These are phyloP conservation scores for Neurospora sp. DNA, from an alignment of 495 filamentous ascomycete genomes.

Conservation along the genomic window DNA sequence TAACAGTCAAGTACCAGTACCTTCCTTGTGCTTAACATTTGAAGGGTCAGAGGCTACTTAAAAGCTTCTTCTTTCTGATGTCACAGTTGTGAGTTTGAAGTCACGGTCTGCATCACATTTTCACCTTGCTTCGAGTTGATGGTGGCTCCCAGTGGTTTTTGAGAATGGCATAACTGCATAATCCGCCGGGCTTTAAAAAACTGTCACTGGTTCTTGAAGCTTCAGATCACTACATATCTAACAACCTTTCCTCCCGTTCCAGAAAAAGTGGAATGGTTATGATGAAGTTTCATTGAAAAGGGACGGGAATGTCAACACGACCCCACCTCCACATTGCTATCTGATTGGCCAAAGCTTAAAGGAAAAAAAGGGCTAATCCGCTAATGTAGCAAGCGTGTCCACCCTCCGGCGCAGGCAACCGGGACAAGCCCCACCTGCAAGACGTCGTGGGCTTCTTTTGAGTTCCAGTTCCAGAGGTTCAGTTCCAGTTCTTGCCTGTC, in stretches of 20 bases:
- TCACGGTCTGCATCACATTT: background rate
- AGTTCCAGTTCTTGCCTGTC: background rate
- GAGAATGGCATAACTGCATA: background rate
- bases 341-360: background rate
- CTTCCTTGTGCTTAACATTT: background rate
- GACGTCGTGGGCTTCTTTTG: background rate
- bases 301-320: background rate
- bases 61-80: background rate
- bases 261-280: background rate
- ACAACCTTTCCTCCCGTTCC: background rate
- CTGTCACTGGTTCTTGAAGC: background rate
- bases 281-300: background rate
- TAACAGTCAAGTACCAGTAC: background rate
- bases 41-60: background rate
- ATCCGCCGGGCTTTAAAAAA: background rate
- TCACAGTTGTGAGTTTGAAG: background rate
- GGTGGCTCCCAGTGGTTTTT: background rate
- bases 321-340: background rate
- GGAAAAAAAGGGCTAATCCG: background rate
- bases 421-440: background rate
- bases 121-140: background rate
- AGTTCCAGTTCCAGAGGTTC: background rate
- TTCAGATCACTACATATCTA: background rate
- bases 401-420: background rate
- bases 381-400: background rate